Evolutionary conservation across 345 rosid genomes (phyloP), one percentile per base, ranked within the genome.

Genomic region (Eutrema yunnanense): DNA sequence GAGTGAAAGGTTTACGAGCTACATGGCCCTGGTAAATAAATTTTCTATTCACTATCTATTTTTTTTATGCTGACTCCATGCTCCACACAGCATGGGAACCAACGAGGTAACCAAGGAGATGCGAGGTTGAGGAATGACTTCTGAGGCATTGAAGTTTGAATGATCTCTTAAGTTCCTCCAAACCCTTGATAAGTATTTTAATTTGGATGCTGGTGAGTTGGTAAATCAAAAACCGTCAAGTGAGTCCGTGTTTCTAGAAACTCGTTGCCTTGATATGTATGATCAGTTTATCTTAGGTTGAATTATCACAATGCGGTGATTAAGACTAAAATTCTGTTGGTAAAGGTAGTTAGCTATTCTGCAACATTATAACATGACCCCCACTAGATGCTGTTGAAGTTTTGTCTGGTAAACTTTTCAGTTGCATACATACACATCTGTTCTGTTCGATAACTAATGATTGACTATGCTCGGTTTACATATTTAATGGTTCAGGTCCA

Each of bases 21-120:
- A 95, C 99, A 95, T 95, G 99, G 99, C 99, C 94, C 92, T 95
- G 99, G 99, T 92, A 95, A 95, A 76, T 88, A 84, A 81, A 52
- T 92, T 70, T 85, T 84, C 96, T 86, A 69, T 88, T 90, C 86
- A 81, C 86, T 77, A 77, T 65, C 88, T 81, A 67, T 78, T 73
- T 81, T 61, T 83, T 82, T 75, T 83, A 83, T 92, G 85, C 99
- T 90, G 84, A 96, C 98, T 82, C 78, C 83, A 82, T 82, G 86
- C 95, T 90, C 95, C 87, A 88, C 96, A 88, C 99, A 92, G 98
- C 98, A 90, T 82, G 92, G 84, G 89, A 90, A 83, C 86, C 87
- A 83, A 84, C 79, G 74, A 52, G 54, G 86, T 85, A 90, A 87
- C 86, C 67, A 88, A 86, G 85, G 96, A 79, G 88, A 79, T 90